Base-by-base conservation (phyloP, 345 rosid genomes). In the Psidium friedrichsthalianum region DNA sequence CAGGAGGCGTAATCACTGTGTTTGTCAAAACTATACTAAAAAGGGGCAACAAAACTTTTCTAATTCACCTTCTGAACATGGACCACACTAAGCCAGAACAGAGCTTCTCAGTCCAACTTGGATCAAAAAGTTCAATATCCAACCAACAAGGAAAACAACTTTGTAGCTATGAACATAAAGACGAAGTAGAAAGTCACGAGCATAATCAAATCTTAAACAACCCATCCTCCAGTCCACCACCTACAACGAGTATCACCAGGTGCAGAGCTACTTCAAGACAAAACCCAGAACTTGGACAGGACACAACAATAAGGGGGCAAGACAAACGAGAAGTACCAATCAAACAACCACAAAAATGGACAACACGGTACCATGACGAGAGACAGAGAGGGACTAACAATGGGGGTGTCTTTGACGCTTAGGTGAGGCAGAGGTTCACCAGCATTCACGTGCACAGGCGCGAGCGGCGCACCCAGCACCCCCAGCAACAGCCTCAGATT, bases 401-500 rank as follows among this genome's bases (percentile, higher is more conserved):
- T 90, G 51, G 91, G 91, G 61, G 91, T 88, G 82, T 90, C 91
- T 57, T 90, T 90, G 55, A 89, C 86, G 57, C 90, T 87, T n/a
- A 90, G 92, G 84, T 90, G 88, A 82, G 92, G 92, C 83, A 90
- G 74, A 27, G 92, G 89, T 14, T 89, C 92, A 0, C 85, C 51
- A 15, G 85, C 64, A 86, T 82, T 87, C 51, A 89, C 90, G 85
- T 90, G 92, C 81, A 90, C 90, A 10, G 92, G 91, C 84, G 91
- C 92, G 25, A 89, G 90, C 44, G 92, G 92, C 40, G 90, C 90
- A 15, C 92, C 92, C 76, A 90, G 74, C 21, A 89, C 92, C 21
- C 92, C 90, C 4, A 90, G 88, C 83, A 90, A 56, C 84, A 90
- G 36, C 87, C 92, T 88, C 90, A 90, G 91, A 90, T 90, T 88